Evolutionary conservation across 1,284 basidiomycete genomes (phyloP), one percentile per base, ranked within the genome.

Genomic region (Tremellales sp.): DNA sequence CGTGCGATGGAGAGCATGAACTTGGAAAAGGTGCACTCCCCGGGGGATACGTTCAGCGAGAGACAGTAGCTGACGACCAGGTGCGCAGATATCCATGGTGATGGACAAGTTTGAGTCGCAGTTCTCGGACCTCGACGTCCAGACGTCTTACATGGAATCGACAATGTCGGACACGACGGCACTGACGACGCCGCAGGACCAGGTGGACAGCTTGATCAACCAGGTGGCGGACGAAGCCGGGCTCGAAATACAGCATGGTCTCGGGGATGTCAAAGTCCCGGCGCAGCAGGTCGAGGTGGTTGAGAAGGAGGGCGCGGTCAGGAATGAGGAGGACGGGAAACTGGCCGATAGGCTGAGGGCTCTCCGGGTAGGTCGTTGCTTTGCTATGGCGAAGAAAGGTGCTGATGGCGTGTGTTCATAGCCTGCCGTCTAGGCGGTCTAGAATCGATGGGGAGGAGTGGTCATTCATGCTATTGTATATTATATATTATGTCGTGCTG

Each of bases 1-100:
- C 89, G 86, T 68, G 95, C 95, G 4, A 97, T 98, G 95, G 88
- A 97, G 67, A 88, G 80, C 73, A 98, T 99, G 95, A 97, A 99
- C 75, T 80, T 98, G 42, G 95, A 98, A 66, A 79, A 85, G 70
- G 93, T 92, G 64, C 65, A 83, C 77, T n/a, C n/a, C n/a, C n/a
- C n/a, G n/a, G n/a, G n/a, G n/a, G n/a, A n/a, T n/a, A n/a, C 37
- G 19, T 10, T 8, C 16, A 12, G 13, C 21, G 26, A 22, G 26
- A 14, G 33, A 26, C 43, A 34, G 21, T 14, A 3, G 8, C 13
- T 14, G 8, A 22, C 16, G 10, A 9, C 6, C 19, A 45, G 16
- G 13, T 29, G 28, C 58, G 7, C 61, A 97, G 93, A 98, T 99
- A 72, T 94, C 95, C 10, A 74, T 90, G 53, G 91, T 98, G 14